Conservation (phyloP, 352 stramenopile species). For the Globisporangium irregulare region DNA sequence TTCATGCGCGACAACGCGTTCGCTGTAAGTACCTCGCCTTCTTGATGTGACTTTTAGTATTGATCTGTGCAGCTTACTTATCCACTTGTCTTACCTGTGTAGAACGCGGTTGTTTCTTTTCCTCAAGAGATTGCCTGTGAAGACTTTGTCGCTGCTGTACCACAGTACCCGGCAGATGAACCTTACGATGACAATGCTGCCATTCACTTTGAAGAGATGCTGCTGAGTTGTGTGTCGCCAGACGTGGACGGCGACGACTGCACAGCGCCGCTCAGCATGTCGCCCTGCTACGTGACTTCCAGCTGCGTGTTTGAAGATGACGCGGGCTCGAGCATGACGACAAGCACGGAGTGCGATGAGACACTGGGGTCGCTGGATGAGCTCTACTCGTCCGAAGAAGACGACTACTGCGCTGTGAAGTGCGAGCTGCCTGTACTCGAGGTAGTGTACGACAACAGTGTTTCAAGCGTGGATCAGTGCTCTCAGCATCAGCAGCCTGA, state of each 20-base stretch:
- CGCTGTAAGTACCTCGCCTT: slow-evolving; percentile 3
- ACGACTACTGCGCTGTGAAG: slow-evolving; percentile 2
- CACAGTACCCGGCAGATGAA: not conserved
- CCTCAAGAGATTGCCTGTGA: slow-evolving; percentile 6
- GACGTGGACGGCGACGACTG: not conserved
- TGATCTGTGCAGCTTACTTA: not conserved
- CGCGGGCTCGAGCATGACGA: slow-evolving; percentile 4
- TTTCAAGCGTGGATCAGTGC: not conserved
- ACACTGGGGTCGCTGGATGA: slow-evolving; percentile 6
- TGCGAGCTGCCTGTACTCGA: slow-evolving; percentile 9
- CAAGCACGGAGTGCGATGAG: slow-evolving; percentile 10
- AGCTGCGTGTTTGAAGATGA: slow-evolving; percentile 7
- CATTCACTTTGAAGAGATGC: slow-evolving; percentile 12
- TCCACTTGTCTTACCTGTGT: not conserved
- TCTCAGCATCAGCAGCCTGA: not conserved
- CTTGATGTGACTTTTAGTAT: not conserved
- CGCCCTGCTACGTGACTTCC: not conserved
- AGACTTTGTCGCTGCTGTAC: not conserved
- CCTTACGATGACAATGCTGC: slow-evolving; percentile 1
- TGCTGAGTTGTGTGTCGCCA: slow-evolving; percentile 5
- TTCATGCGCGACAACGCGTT: slow-evolving; percentile 13
- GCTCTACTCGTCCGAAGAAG: slow-evolving; percentile 7
- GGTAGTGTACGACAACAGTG: not conserved
- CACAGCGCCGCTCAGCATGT: not conserved
- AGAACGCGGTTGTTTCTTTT: slow-evolving; percentile 5